These are phyloP conservation scores for Schizothecium vesticola DNA, from an alignment of 495 filamentous ascomycete genomes.

Conservation along the genomic window DNA sequence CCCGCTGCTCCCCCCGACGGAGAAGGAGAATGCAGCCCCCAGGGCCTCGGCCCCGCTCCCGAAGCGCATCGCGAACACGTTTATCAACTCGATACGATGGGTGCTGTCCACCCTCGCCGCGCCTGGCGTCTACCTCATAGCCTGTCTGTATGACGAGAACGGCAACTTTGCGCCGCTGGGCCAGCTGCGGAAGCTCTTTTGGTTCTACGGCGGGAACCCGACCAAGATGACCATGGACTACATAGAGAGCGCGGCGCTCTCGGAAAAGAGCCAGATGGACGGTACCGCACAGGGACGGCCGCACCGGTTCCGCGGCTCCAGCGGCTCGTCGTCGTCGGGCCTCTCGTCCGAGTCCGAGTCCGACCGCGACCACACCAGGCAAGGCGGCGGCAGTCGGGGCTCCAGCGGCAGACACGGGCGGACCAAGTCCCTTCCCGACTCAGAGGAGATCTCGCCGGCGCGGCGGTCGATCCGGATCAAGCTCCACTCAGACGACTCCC, in stretches of 20 bases:
- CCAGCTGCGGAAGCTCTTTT: slow-evolving; percentile 56
- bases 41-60: slow-evolving; percentile 49
- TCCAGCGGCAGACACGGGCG: slow-evolving; percentile 35
- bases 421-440: slow-evolving; percentile 47
- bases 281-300: slow-evolving; percentile 8
- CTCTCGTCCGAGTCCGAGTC: slow-evolving; percentile 58
- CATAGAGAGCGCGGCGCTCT: slow-evolving; percentile 28
- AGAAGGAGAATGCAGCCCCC: slow-evolving; percentile 32
- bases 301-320: slow-evolving; percentile 41
- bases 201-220: slow-evolving; percentile 34
- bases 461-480: slow-evolving; percentile 88
- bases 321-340: slow-evolving; percentile 55
- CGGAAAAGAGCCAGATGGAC: slow-evolving; percentile 27
- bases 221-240: slow-evolving; percentile 36
- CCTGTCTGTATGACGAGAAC: slow-evolving; percentile 72
- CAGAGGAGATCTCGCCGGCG: slow-evolving; percentile 58
- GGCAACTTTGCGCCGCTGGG: slow-evolving; percentile 69
- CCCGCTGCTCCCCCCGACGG: slow-evolving; percentile 48
- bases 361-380: slow-evolving; percentile 40
- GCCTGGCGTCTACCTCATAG: slow-evolving; percentile 74
- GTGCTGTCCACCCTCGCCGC: slow-evolving; percentile 71
- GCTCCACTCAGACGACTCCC: slow-evolving; percentile 73
- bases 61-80: slow-evolving; percentile 48
- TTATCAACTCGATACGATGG: slow-evolving; percentile 65
- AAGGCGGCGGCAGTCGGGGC: slow-evolving; percentile 11